Evolutionary conservation across 495 filamentous ascomycete species (phyloP), one percentile per base, ranked within the genome.

Genomic region (Talaromyces proteolyticus): DNA sequence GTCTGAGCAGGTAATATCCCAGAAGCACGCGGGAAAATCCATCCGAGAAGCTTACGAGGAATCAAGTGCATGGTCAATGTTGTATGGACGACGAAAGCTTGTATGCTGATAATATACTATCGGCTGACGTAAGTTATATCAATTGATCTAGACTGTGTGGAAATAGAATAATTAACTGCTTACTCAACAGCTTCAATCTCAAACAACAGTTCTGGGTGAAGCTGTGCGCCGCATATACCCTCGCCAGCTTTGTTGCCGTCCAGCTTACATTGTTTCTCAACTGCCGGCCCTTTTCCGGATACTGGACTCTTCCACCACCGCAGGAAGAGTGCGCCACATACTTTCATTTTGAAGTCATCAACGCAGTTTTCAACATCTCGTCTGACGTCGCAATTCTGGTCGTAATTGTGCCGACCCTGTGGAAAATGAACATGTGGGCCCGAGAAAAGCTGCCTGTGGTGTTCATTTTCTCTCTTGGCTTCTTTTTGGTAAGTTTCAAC

Each of bases 61-160:
- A 34, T 57, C 51, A 54, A 69, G 52, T 63, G 58, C n/a, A 75
- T 77, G 66, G 59, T 78, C 42, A 70, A 72, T 42, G 58, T 67
- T 16, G 72, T 77, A 22, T 80, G 67, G 55, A 57, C 61, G 1
- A 64, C 77, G 44, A 80, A 80, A 60, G 57, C 55, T n/a, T 78
- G 70, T 57, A 70, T 80, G 64, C 65, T 80, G 6, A 59, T 77
- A 43, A 66, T 79, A 56, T 80, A 76, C 50, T 59, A 63, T 17
- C 67, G 73, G 10, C 54, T 77, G 5, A 70, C 75, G 45, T 64
- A 22, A 23, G 43, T 42, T 34, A 1, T 34, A 34, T 34, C 8
- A 8, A 34, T 34, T 10, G 8, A 34, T 4, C 29, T 10, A 1
- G 29, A 34, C 29, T 34, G 14, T 1, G n/a, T n/a, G n/a, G n/a